A percentile compares a stretch with the other conserved stretches of the same genome.
Conservation (phyloP, 1,139 yeast species). For the Taiozyma sp. region DNA sequence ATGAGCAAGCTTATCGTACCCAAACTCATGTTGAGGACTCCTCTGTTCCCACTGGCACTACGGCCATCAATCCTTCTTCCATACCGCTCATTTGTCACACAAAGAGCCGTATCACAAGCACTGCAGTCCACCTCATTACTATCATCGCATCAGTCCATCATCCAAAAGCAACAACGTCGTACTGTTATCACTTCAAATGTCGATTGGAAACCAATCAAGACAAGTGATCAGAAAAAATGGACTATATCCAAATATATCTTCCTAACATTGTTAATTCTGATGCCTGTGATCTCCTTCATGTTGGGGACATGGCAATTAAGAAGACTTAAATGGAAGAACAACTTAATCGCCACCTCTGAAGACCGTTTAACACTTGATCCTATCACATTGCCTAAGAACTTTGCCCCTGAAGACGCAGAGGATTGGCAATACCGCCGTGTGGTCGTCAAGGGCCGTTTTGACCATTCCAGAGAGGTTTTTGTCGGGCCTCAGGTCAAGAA, state of each 20-base stretch:
- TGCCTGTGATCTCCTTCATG: conserved; percentile 85
- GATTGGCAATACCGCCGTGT: conserved; percentile 84
- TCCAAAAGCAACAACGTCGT: conserved; percentile 6
- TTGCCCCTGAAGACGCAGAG: conserved; percentile 47
- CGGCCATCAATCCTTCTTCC: neutral
- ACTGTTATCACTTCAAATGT: conserved; percentile 53
- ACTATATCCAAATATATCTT: conserved; percentile 43
- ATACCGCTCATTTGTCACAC: neutral
- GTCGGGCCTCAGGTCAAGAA: conserved; percentile 86
- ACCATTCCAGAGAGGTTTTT: conserved; percentile 83
- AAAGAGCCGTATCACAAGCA: neutral
- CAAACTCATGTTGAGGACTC: neutral
- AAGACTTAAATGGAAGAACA: conserved; percentile 85
- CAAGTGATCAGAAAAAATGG: conserved; percentile 32
- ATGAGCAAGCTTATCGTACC: too few species aligned
- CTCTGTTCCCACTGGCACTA: neutral
- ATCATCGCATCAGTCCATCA: neutral
- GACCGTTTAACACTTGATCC: conserved; percentile 74
- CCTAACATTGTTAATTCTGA: conserved; percentile 61
- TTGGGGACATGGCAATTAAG: conserved; percentile 93
- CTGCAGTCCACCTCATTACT: neutral
- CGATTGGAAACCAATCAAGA: conserved; percentile 78
- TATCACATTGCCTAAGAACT: conserved; percentile 57
- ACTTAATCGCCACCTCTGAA: conserved; percentile 77
- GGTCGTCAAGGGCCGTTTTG: conserved; percentile 66